A percentile compares a stretch with the other conserved stretches of the same genome.
These are phyloP conservation scores for Herpetomonas samuelpessoai DNA, from an alignment of 208 protist species.

Conservation along the genomic window DNA sequence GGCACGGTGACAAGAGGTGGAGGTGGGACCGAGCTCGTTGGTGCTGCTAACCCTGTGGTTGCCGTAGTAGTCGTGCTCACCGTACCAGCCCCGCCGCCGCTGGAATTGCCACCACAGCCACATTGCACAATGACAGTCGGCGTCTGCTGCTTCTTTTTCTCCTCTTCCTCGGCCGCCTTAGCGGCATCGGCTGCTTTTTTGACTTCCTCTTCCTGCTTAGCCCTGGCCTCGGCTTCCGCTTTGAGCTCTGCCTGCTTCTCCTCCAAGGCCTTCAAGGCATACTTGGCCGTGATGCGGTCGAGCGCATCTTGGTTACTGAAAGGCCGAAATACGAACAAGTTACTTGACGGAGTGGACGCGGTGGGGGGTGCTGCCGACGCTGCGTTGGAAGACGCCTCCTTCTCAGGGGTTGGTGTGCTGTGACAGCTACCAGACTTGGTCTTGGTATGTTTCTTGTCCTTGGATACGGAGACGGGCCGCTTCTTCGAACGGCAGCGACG, in stretches of 20 bases:
- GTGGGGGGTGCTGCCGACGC: too few relatives aligned
- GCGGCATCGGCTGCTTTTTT: background rate
- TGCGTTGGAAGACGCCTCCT: too few relatives aligned
- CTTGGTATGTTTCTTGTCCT: too few relatives aligned
- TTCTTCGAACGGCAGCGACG: too few relatives aligned
- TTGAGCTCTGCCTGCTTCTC: slow-evolving; percentile 3
- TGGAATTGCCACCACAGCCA: background rate
- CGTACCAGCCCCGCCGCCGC: background rate
- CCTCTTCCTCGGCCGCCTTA: background rate
- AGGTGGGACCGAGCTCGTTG: slow-evolving; percentile 3
- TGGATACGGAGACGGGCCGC: too few relatives aligned
- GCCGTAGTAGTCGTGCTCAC: background rate
- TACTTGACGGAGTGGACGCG: background rate
- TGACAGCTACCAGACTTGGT: too few relatives aligned
- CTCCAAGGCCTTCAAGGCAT: background rate
- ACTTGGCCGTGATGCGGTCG: slow-evolving; percentile 27
- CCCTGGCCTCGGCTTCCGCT: slow-evolving; percentile 5
- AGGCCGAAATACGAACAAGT: slow-evolving; percentile 13
- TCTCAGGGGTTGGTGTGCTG: too few relatives aligned
- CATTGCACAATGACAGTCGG: slow-evolving; percentile 7
- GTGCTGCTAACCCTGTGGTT: slow-evolving; percentile 7
- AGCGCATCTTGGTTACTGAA: slow-evolving; percentile 37
- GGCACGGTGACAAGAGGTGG: slow-evolving; percentile 4
- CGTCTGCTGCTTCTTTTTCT: background rate
- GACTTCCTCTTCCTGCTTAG: background rate